phyloP scores from a whole-genome alignment of 1,139 yeast genomes.

The Protomyces macrosporus region DNA sequence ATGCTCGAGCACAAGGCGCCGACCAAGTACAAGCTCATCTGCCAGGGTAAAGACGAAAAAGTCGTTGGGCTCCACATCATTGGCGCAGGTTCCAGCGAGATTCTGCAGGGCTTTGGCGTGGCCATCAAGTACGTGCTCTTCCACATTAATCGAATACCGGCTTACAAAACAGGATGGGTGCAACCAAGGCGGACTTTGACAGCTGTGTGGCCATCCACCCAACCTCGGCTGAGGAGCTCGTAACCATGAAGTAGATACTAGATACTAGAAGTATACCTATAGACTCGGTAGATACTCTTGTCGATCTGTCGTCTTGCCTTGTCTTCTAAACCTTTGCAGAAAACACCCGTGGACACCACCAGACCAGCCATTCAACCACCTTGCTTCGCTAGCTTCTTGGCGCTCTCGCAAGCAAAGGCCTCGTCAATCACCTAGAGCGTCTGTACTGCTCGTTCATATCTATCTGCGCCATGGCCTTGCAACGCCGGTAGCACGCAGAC shows the following conservation, averaged over 20 bases:
- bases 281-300: neutral
- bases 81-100: constrained; percentile 86
- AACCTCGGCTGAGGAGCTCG: constrained; percentile 94
- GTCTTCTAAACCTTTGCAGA: no score
- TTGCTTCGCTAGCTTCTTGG: no score
- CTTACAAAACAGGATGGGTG: constrained; percentile 59
- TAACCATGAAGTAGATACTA: constrained; percentile 51
- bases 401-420: no score
- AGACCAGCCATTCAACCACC: no score
- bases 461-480: no score
- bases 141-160: neutral
- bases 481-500: no score
- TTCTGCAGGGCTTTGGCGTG: constrained; percentile 96
- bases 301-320: no score
- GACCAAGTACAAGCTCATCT: constrained; percentile 75
- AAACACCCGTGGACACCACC: no score
- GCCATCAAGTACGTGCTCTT: constrained; percentile 60
- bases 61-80: constrained; percentile 91
- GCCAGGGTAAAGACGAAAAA: constrained; percentile 77
- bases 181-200: constrained; percentile 92
- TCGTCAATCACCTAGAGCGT: no score
- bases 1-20: constrained; percentile 78
- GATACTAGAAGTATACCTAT: neutral
- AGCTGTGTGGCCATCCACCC: constrained; percentile 97
- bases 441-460: no score